Evolutionary conservation across 495 filamentous ascomycete genomes (phyloP).

Genomic region (Aspergillus haitiensis): DNA sequence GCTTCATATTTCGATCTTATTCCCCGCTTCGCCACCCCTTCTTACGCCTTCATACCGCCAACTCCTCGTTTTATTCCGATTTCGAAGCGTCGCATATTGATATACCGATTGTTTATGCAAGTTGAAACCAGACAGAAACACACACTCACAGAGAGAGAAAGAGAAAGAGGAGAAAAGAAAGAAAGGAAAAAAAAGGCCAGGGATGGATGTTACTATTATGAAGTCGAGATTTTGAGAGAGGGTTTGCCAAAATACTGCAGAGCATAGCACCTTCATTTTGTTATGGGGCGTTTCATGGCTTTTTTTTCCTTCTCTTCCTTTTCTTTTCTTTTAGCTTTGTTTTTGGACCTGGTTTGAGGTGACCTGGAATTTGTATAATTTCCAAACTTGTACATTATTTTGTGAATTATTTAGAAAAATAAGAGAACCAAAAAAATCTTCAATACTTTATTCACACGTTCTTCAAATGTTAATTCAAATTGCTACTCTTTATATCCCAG

Average conservation of each 20-base stretch:
- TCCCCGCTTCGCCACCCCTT: no score
- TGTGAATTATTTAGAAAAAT: background rate
- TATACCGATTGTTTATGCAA: background rate
- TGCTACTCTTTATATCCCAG: no score
- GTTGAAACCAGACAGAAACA: background rate
- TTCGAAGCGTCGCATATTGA: conserved; percentile 2
- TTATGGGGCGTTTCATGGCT: conserved; percentile 1
- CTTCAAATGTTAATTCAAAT: no score
- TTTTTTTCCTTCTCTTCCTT: background rate
- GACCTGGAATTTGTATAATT: conserved; percentile 9
- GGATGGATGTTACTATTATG: background rate
- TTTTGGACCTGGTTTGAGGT: background rate
- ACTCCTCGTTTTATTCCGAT: conserved; percentile 5
- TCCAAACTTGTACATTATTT: conserved; percentile 15
- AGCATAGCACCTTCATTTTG: background rate
- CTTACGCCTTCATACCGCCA: background rate
- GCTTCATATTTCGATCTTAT: no score
- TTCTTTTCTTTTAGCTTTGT: background rate
- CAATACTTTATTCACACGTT: no score
- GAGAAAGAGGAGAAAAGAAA: no score
- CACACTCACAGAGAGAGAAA: no score
- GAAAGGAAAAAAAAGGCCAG: background rate
- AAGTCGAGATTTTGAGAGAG: background rate
- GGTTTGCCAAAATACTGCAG: background rate
- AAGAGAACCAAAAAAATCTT: background rate